Base-by-base conservation (phyloP, 768 basidiomycete species). In the Lentinus tigrinus region DNA sequence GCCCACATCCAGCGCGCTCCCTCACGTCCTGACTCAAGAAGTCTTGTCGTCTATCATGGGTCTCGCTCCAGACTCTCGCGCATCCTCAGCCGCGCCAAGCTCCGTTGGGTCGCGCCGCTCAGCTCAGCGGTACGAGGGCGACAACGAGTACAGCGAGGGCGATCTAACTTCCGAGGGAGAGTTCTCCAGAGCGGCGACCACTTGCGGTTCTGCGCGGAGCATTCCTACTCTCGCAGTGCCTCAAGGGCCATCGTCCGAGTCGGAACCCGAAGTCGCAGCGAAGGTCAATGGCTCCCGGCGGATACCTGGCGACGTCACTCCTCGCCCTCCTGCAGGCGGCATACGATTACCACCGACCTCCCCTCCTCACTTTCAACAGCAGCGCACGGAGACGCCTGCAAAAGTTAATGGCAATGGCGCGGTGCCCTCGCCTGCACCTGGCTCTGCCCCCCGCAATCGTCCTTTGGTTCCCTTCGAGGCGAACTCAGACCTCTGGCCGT, bases 401-500 rank as follows among this genome's bases (percentile, higher is more conserved):
- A 40, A 53, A 31, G 21, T 40, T 24, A 57, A 53, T 11, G 60
- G 48, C 17, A 28, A 24, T 7, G 52, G 44, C 26, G 39, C 52
- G 1, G 40, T 38, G 1, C 42, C 46, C 9, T 42, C 52, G 28
- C 44, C 46, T 16, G 37, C 44, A n/a, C 47, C 48, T 26, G 17
- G n/a, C 28, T 16, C 49, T 16, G 43, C 52, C 7, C 54, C 61
- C 13, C 64, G 66, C 26, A 52, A 57, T 0, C 71, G 72, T 4
- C 19, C 47, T 5, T 77, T 87, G 14, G 77, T 87, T 0, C 85
- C 88, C 0, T 89, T 89, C 65, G 80, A 78, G 50, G 72, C 83
- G 0, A 83, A 84, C 58, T 84, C 86, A 8, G 84, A 87, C 34
- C 74, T 89, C 16, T 90, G 88, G 88, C 87, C 89, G 4, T 87